phyloP scores from a whole-genome alignment of 2,329 filamentous ascomycete genomes.

The Juglanconis sp. region DNA sequence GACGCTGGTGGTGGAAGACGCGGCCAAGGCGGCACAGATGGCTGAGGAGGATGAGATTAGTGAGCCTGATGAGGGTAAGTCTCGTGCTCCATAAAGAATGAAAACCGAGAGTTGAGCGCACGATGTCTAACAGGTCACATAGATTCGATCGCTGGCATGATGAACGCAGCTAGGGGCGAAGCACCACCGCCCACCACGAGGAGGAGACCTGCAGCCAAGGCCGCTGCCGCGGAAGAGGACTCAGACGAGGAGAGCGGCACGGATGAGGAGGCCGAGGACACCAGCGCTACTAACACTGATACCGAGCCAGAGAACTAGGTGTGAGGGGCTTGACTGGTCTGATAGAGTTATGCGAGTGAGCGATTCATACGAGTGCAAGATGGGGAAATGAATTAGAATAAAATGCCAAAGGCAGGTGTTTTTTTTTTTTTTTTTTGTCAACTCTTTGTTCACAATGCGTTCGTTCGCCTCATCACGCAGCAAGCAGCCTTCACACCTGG shows the following conservation, averaged over 20 bases:
- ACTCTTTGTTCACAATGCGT: no score
- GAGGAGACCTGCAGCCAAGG: slow-evolving; percentile 40
- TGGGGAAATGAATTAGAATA: not conserved
- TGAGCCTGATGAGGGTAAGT: slow-evolving; percentile 94
- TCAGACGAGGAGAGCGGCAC: slow-evolving; percentile 81
- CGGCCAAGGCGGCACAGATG: slow-evolving; percentile 77
- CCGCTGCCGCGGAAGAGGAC: slow-evolving; percentile 43
- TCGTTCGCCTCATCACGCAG: no score
- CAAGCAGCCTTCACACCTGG: no score
- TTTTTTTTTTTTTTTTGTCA: not conserved
- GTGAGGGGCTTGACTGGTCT: not conserved
- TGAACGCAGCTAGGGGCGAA: slow-evolving; percentile 79
- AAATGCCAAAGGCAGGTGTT: not conserved
- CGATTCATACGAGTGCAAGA: not conserved
- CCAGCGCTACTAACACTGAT: slow-evolving; percentile 66
- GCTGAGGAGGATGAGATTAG: slow-evolving; percentile 91
- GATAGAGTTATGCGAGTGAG: not conserved
- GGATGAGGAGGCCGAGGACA: slow-evolving; percentile 67
- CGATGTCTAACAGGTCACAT: slow-evolving; percentile 26
- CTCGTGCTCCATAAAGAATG: not conserved
- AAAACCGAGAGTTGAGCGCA: not conserved
- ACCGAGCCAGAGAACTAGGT: slow-evolving; percentile 56
- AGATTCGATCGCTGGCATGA: slow-evolving; percentile 90
- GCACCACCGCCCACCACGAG: slow-evolving; percentile 52
- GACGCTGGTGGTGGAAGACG: slow-evolving; percentile 83